Base-by-base conservation (phyloP, 2,329 filamentous ascomycete genomes). In the Sporothrix variecibatus region DNA sequence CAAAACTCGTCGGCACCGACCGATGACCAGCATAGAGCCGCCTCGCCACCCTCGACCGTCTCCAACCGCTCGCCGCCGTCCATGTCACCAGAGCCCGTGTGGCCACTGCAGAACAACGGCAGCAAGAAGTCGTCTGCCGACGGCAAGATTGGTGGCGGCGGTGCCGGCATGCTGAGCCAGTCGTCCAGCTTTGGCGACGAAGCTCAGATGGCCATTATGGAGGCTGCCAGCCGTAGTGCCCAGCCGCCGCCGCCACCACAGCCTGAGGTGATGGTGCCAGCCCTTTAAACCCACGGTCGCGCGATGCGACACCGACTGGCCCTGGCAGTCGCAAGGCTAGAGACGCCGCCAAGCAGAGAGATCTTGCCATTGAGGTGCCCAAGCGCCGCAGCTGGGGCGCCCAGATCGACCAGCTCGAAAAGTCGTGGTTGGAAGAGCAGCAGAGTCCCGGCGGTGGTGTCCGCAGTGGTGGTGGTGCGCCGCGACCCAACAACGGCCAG, bases 361-460 rank as follows among this genome's bases (percentile, higher is more conserved):
- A 77, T 0, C 77, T 87, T 17, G 85, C 85, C 0, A 83, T 86
- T 26, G 82, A 83, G 75, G 82, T 83, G 0, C 82, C 85, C 1
- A 82, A 84, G 26, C 82, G 85, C 49, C 82, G 82, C 64, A 89
- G 87, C 77, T 81, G 88, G 72, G 84, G 84, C 3, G 85, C 86
- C 81, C 84, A 84, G 73, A 81, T 87, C 15, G 85, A 87, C 46
- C 81, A 82, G 72, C 73, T 83, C 7, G 81, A 83, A 62, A 80
- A 80, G 75, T 77, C 79, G 4, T 79, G 82, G 56, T 71, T 82
- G 51, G 77, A 76, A 20, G 79, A 79, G 8, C 80, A 81, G 75
- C 73, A 76, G 65, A 74, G 23, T n/a, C 70, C 67, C 5, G 38
- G 34, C 53, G 12, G 56, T 23, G 20, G 43, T 23, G 51, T 17